Conservation (phyloP, 164 flowering plant genomes). For the Nymphaea colorata region DNA sequence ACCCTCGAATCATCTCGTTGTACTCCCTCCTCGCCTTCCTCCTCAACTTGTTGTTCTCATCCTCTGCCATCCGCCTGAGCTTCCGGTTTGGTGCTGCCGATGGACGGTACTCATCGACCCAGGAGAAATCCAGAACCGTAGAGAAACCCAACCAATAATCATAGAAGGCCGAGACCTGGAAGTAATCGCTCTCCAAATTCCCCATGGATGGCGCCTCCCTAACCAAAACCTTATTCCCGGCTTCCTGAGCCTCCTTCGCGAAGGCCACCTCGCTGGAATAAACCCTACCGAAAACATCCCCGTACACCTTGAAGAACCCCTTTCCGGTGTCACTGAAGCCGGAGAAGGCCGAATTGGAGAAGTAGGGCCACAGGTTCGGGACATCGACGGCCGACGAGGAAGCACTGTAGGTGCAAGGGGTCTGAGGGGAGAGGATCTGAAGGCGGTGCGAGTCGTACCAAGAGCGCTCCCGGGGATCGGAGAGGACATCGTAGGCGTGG, state of each 20-base stretch:
- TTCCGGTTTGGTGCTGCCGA: constrained; percentile 52
- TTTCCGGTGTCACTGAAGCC: constrained; percentile 47
- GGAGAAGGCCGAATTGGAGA: constrained; percentile 62
- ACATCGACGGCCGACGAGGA: constrained; percentile 6
- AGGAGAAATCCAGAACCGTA: constrained; percentile 74
- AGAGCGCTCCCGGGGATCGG: constrained; percentile 79
- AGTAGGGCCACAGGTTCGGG: constrained; percentile 34
- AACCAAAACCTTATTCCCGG: constrained; percentile 21
- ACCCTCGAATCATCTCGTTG: constrained; percentile 75
- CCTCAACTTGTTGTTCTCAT: constrained; percentile 84
- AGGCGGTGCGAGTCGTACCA: constrained; percentile 98
- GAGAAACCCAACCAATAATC: constrained; percentile 69
- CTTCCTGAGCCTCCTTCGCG: constrained; percentile 43
- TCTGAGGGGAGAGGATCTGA: constrained; percentile 38
- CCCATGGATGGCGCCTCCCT: constrained; percentile 80
- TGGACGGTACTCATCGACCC: constrained; percentile 72
- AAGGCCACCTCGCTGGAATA: constrained; percentile 49
- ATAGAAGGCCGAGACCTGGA: constrained; percentile 81
- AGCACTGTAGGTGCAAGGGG: neutral
- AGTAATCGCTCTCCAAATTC: constrained; percentile 52
- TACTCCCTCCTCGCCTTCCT: constrained; percentile 82
- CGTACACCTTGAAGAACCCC: constrained; percentile 74
- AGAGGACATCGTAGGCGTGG: constrained; percentile 88
- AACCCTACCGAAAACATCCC: constrained; percentile 46
- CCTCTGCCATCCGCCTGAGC: constrained; percentile 76